Conservation (phyloP, 2,329 filamentous ascomycete species). For the Plectosphaerella cucumerina region DNA sequence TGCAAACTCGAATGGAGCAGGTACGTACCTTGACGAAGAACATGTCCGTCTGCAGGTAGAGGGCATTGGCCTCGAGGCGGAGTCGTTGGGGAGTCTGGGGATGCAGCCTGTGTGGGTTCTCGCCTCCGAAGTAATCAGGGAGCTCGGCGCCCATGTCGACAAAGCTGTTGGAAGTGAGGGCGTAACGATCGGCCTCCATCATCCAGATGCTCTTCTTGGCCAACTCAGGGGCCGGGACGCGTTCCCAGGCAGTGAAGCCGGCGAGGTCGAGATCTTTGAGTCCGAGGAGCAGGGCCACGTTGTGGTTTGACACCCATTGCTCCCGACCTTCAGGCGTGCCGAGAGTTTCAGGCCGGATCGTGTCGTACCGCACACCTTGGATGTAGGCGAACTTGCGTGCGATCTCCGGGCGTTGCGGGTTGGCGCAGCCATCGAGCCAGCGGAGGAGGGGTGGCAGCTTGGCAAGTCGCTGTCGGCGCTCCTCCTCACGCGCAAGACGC, state of each 20-base stretch:
- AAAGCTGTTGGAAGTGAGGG: conserved; percentile 44
- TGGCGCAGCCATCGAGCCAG: conserved; percentile 52
- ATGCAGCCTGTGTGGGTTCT: conserved; percentile 38
- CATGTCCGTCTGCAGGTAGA: conserved; percentile 55
- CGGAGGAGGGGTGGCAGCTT: conserved; percentile 57
- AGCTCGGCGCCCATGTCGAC: conserved; percentile 51
- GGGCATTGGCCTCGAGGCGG: conserved; percentile 44
- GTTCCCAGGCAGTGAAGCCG: conserved; percentile 44
- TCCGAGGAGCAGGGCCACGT: conserved; percentile 59
- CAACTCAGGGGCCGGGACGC: conserved; percentile 44
- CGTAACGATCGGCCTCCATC: conserved; percentile 52
- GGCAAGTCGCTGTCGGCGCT: conserved; percentile 43
- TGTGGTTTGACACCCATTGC: conserved; percentile 62
- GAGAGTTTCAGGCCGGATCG: conserved; percentile 49
- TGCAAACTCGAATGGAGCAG: too few relatives aligned
- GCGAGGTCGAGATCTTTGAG: conserved; percentile 60
- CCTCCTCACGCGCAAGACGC: conserved; percentile 46
- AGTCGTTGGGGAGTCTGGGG: conserved; percentile 41
- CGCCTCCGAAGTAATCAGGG: conserved; percentile 43
- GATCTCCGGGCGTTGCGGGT: conserved; percentile 45
- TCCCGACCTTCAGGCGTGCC: conserved; percentile 55
- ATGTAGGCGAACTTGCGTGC: conserved; percentile 53
- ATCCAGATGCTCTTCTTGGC: conserved; percentile 59
- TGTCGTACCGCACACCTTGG: conserved; percentile 61
- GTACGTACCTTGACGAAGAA: conserved; percentile 61